Evolutionary conservation across 75 land plant genomes (phyloP).

Genomic region (Adiantum capillusveneris): DNA sequence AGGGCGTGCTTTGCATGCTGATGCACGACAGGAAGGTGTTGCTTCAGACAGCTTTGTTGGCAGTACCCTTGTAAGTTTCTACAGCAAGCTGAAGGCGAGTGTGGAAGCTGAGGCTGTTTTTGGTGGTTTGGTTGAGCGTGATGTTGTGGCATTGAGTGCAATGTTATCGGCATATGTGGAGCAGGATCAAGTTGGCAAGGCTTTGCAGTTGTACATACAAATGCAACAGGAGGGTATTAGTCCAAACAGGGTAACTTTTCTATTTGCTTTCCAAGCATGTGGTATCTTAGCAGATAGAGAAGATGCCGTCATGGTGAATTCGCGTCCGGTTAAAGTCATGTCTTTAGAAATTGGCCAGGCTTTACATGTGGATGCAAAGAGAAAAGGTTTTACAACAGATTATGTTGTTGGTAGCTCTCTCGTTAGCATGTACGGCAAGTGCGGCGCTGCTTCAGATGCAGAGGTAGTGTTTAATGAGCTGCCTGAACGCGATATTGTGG

Average conservation of each 20-base stretch:
- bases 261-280: neutral
- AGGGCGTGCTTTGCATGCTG: constrained; percentile 1
- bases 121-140: neutral
- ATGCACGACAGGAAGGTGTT: constrained; percentile 1
- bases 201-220: neutral
- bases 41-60: constrained; percentile 16
- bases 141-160: constrained; percentile 4
- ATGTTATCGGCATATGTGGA: constrained; percentile 3
- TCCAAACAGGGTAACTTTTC: neutral
- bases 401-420: constrained; percentile 27
- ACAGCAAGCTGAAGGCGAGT: neutral
- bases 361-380: constrained; percentile 28
- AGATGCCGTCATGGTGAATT: neutral
- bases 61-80: constrained; percentile 31
- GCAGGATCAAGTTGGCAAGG: neutral
- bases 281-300: neutral
- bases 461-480: neutral
- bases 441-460: neutral
- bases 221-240: neutral
- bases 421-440: neutral
- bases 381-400: constrained; percentile 7
- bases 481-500: neutral
- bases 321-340: constrained; percentile 2
- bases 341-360: constrained; percentile 21
- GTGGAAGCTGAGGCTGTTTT: neutral